phyloP scores from a whole-genome alignment of 257 asterid genomes.

The Nyctanthes arbortristis region DNA sequence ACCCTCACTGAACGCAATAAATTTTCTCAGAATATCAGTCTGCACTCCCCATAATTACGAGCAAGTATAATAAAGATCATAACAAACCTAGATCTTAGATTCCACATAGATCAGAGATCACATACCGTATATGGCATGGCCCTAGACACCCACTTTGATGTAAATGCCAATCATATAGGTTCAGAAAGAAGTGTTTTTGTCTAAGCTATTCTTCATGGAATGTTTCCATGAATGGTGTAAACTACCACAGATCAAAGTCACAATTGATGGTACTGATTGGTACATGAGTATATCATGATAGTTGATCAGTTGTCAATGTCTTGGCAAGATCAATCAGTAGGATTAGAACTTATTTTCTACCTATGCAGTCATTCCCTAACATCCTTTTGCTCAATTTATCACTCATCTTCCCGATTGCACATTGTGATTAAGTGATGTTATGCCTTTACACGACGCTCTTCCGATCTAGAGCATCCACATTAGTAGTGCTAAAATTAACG shows the following conservation, averaged over 20 bases:
- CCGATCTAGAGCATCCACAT: too few relatives aligned
- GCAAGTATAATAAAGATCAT: neutral
- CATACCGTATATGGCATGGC: neutral
- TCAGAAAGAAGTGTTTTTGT: too few relatives aligned
- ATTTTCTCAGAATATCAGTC: neutral
- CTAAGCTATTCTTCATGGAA: neutral
- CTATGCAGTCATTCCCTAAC: neutral
- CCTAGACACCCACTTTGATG: neutral
- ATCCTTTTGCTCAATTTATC: neutral
- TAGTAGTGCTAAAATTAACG: too few relatives aligned
- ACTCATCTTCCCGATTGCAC: neutral
- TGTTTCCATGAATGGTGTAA: neutral
- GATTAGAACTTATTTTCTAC: neutral
- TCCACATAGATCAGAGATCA: neutral
- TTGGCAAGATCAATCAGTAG: neutral
- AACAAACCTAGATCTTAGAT: neutral
- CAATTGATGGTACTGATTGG: neutral
- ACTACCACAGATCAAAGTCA: neutral
- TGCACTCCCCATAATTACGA: neutral
- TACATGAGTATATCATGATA: too few relatives aligned
- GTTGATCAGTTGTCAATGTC: neutral
- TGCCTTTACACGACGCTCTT: too few relatives aligned
- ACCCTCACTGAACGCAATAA: neutral
- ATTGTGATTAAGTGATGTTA: neutral
- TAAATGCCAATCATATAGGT: neutral